Evolutionary conservation across 257 asterid genomes (phyloP).

Genomic region (Primulina eburnea): DNA sequence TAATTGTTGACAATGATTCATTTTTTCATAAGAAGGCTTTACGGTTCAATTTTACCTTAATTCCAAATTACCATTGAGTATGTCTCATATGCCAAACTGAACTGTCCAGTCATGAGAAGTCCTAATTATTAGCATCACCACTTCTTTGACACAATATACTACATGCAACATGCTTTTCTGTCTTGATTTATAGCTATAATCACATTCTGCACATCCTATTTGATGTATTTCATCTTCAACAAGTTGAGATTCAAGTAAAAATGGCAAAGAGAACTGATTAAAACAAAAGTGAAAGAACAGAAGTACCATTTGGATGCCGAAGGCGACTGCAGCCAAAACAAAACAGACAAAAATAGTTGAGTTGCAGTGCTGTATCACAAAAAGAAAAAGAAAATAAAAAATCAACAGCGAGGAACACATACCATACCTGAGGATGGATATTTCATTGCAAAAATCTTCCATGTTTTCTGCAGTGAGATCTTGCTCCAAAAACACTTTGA

Average conservation of each 20-base stretch:
- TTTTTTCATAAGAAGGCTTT: not conserved
- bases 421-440: conserved; percentile 81
- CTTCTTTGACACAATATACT: not conserved
- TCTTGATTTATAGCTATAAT: not conserved
- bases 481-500: conserved; percentile 96
- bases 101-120: not conserved
- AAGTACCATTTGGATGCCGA: conserved; percentile 95
- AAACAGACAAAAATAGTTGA: conserved; percentile 22
- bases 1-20: not conserved
- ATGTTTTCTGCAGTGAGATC: conserved; percentile 97
- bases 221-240: conserved; percentile 3
- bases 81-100: not conserved
- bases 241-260: conserved; percentile 16
- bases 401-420: not conserved
- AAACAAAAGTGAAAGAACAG: conserved; percentile 28
- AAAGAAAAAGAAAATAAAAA: conserved; percentile 19
- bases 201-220: not conserved
- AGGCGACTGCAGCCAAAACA: conserved; percentile 73
- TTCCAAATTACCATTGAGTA: not conserved
- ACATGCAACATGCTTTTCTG: not conserved
- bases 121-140: not conserved
- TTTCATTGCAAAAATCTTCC: conserved; percentile 99
- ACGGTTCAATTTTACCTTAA: not conserved
- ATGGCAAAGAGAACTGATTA: not conserved
- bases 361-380: conserved; percentile 37